Conservation (phyloP, 805 yeast genomes). For the Zygosaccharomyces pseudorouxii region DNA sequence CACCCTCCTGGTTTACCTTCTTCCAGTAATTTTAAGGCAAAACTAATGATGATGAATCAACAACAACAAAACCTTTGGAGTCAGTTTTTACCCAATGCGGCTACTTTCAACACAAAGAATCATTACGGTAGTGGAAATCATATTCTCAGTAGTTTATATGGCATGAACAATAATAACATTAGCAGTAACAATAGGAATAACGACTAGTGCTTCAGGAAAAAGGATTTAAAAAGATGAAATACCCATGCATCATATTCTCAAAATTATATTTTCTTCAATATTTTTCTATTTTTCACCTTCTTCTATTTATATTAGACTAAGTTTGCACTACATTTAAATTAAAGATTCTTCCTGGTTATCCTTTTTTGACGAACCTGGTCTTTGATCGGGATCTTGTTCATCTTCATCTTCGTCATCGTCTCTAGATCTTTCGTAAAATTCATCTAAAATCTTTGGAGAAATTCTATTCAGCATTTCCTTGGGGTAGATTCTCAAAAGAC, state of each 20-base stretch:
- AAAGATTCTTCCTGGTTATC: conserved; percentile 22
- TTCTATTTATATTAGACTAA: conserved; percentile 3
- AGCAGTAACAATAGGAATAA: background rate
- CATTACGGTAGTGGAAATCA: conserved; percentile 12
- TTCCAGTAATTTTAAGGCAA: conserved; percentile 7
- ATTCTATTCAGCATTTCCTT: conserved; percentile 98
- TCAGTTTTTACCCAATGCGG: conserved; percentile 5
- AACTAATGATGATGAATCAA: conserved; percentile 11
- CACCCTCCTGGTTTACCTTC: conserved; percentile 4
- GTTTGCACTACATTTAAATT: conserved; percentile 15
- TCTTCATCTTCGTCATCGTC: conserved; percentile 56
- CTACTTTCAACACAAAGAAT: background rate
- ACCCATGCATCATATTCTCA: background rate
- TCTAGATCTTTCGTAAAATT: conserved; percentile 89
- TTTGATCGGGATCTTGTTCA: conserved; percentile 36
- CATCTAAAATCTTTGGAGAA: conserved; percentile 92
- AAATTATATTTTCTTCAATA: background rate
- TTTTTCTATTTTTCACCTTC: background rate
- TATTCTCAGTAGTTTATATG: conserved; percentile 18
- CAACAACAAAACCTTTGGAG: conserved; percentile 8
- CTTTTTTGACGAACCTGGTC: conserved; percentile 20
- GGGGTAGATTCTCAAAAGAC: conserved; percentile 95
- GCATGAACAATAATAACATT: conserved; percentile 3
- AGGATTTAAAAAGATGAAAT: background rate
- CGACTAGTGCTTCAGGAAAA: background rate